These are phyloP conservation scores for Cercophora scortea DNA, from an alignment of 495 filamentous ascomycete species.

Conservation along the genomic window DNA sequence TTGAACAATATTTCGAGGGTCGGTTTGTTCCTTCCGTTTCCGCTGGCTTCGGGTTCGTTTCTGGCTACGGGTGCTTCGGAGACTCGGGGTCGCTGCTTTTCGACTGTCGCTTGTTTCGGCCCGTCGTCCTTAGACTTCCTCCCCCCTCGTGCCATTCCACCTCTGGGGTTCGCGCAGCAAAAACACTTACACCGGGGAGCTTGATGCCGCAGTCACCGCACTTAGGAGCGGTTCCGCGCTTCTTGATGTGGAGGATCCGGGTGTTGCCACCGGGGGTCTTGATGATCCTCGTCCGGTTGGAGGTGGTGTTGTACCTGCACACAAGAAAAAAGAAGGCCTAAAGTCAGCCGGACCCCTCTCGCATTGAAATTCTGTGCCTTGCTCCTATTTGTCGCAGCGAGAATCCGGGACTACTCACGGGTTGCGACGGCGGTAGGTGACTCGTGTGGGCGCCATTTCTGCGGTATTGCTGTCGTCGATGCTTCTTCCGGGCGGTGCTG, in stretches of 20 bases:
- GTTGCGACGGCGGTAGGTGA: constrained; percentile 76
- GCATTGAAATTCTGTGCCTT: not conserved
- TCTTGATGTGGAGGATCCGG: constrained; percentile 97
- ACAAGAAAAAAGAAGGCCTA: not conserved
- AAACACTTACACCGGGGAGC: constrained; percentile 77
- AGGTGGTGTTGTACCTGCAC: constrained; percentile 85
- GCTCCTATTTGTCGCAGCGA: not conserved
- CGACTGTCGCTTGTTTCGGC: not conserved
- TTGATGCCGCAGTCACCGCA: constrained; percentile 98
- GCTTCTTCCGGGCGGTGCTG: constrained; percentile 6
- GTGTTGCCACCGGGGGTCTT: constrained; percentile 94
- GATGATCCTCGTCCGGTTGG: constrained; percentile 92
- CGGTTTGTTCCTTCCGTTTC: too few relatives aligned
- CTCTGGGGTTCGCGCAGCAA: not conserved
- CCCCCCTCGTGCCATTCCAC: not conserved
- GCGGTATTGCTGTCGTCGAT: constrained; percentile 50
- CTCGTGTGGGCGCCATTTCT: constrained; percentile 52
- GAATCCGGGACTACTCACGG: constrained; percentile 55
- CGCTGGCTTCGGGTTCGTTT: too few relatives aligned
- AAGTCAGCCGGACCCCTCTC: not conserved
- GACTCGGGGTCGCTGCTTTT: too few relatives aligned
- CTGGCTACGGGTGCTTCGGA: too few relatives aligned
- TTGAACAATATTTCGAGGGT: too few relatives aligned
- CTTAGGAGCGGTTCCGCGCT: constrained; percentile 91
- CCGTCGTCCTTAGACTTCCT: not conserved